Percentiles rank a stretch among this genome's conserved stretches.
Evolutionary conservation across 257 asterid genomes (phyloP).

Genomic region (Nemophila menziesii): DNA sequence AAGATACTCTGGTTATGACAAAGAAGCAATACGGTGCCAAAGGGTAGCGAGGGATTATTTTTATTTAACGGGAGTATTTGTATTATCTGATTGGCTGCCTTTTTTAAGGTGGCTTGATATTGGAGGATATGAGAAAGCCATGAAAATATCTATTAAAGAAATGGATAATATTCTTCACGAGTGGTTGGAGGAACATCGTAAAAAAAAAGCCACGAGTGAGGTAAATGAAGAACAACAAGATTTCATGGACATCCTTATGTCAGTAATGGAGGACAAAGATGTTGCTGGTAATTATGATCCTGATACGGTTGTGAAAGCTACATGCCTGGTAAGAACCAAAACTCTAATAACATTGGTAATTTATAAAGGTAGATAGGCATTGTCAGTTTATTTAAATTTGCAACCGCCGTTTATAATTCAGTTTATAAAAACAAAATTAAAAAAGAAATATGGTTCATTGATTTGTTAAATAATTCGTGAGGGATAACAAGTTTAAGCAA

Average conservation of each 20-base stretch:
- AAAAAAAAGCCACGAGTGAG: not conserved
- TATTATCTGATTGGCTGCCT: slow-evolving; percentile 19
- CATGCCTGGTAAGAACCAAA: slow-evolving; percentile 17
- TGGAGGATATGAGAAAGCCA: slow-evolving; percentile 20
- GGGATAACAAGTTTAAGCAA: too few relatives aligned
- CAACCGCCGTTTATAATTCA: too few relatives aligned
- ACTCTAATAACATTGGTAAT: not conserved
- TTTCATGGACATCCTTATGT: slow-evolving; percentile 24
- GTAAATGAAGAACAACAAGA: slow-evolving; percentile 1
- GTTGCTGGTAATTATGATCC: slow-evolving; percentile 11
- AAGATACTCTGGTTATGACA: slow-evolving; percentile 6
- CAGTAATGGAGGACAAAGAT: not conserved
- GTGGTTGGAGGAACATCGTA: slow-evolving; percentile 26
- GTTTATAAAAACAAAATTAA: too few relatives aligned
- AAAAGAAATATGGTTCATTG: too few relatives aligned
- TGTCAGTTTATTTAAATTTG: not conserved
- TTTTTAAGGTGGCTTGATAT: slow-evolving; percentile 18
- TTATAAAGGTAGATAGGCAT: not conserved
- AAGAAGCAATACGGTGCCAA: slow-evolving; percentile 13
- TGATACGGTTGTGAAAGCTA: slow-evolving; percentile 18
- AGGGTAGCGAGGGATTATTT: slow-evolving; percentile 16
- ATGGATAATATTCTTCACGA: slow-evolving; percentile 13
- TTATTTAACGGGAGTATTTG: slow-evolving; percentile 12
- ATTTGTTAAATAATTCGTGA: too few relatives aligned
- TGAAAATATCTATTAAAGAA: slow-evolving; percentile 20